Base-by-base conservation (phyloP, 2,329 filamentous ascomycete species). In the Stenocarpella maydis region DNA sequence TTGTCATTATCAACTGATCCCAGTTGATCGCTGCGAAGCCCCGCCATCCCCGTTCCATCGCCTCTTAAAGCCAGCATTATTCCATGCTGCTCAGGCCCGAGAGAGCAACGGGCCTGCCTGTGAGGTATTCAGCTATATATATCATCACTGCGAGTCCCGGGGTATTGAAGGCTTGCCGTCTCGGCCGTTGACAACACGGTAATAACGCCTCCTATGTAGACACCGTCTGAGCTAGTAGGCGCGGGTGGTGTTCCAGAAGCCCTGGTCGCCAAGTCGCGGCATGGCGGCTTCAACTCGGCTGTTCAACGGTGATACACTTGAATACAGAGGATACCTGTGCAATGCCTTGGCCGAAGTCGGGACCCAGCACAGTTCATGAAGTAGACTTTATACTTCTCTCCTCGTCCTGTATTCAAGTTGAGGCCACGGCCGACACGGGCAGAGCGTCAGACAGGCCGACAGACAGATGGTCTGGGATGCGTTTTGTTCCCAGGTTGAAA, bases 201-300 rank as follows among this genome's bases (percentile, higher is more conserved):
- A n/a, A 17, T 10, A 41, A 24, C 47, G 43, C 58, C 24, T 34
- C n/a, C n/a, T n/a, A n/a, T n/a, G n/a, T n/a, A 24, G 41, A 37
- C 43, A 31, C 58, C 60, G 47, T 45, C 54, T 43, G 49, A 53
- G n/a, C 43, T 39, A 39, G 45, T 31, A 26, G 50, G 64, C 34
- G 45, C 41, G 49, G 61, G 31, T 58, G 49, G 37, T 41, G 52
- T 66, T 69, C 67, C 34, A 69, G 67, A 53, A 69, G 43, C 52
- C 67, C 63, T 66, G 60, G 43, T 24, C 45, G 68, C 64, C 63
- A 55, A 52, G 68, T 61, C 63, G 45, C 68, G 63, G 63, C 31
- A 61, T 28, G 53, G n/a, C 52, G 53, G 68, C 28, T 43, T 58
- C 65, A 31, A 58, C 64, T 67, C 64, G 64, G 64, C 41, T 28